These are phyloP conservation scores for Dictyostelium purpureum DNA, from an alignment of 78 protist species.

Conservation along the genomic window DNA sequence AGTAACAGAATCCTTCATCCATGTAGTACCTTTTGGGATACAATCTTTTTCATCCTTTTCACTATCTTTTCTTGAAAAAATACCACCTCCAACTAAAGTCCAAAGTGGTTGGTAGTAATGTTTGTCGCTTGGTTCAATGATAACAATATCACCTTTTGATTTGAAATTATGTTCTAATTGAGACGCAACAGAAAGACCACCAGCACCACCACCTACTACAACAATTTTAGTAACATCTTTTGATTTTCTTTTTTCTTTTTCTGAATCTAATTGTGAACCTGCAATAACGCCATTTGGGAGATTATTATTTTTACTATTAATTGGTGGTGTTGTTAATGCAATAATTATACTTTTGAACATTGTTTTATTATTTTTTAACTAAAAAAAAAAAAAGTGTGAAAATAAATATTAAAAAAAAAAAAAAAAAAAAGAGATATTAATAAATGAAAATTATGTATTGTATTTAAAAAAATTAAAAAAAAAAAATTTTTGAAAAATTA, in stretches of 20 bases:
- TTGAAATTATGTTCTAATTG: constrained; percentile 44
- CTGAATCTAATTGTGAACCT: neutral
- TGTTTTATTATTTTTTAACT: neutral
- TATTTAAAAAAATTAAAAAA: no score
- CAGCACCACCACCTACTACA: constrained; percentile 86
- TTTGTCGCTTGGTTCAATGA: constrained; percentile 69
- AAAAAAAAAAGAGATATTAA: no score
- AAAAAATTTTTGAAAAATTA: no score
- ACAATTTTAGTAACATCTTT: constrained; percentile 50
- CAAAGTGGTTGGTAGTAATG: constrained; percentile 89
- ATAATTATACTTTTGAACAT: neutral
- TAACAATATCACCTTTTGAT: constrained; percentile 28
- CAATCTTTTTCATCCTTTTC: constrained; percentile 9
- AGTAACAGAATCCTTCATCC: constrained; percentile 64
- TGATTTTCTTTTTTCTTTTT: constrained; percentile 19
- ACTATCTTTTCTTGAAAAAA: neutral
- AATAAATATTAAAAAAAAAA: no score
- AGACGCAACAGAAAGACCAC: constrained; percentile 71
- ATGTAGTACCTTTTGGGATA: constrained; percentile 71
- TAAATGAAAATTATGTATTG: no score
- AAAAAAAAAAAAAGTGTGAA: no score
- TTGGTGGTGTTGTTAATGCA: neutral
- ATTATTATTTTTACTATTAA: neutral
- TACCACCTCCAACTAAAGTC: constrained; percentile 88
- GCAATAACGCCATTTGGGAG: neutral